Evolutionary conservation across 2,329 filamentous ascomycete genomes (phyloP).

Genomic region (Paramyrothecium roridum): DNA sequence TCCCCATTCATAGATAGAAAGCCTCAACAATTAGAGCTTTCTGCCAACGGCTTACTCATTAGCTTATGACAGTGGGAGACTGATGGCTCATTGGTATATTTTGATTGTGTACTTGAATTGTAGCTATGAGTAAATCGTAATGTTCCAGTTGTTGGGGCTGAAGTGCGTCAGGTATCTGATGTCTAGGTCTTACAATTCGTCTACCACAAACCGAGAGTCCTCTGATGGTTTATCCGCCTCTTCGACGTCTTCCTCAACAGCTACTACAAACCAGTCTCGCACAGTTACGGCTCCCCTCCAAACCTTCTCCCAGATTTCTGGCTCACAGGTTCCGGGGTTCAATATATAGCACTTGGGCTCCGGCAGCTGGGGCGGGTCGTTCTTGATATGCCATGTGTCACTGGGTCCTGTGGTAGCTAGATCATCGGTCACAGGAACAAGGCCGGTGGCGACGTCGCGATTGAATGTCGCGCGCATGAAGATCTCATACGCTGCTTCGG

Average conservation of each 20-base stretch:
- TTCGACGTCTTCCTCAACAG: conserved; percentile 6
- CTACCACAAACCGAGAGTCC: background rate
- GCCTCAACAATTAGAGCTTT: too few species aligned
- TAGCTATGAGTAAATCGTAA: too few species aligned
- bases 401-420: conserved; percentile 51
- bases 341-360: conserved; percentile 58
- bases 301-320: conserved; percentile 50
- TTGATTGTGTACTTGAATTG: too few species aligned
- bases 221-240: background rate
- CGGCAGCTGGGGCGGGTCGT: conserved; percentile 42
- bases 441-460: conserved; percentile 52
- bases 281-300: conserved; percentile 47
- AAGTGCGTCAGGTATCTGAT: too few species aligned
- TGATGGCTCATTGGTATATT: too few species aligned
- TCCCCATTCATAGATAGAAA: too few species aligned
- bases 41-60: too few species aligned
- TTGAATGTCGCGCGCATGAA: conserved; percentile 58
- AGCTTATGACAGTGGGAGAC: too few species aligned
- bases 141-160: too few species aligned
- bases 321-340: conserved; percentile 51
- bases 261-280: conserved; percentile 29
- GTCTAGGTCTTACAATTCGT: background rate
- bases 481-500: conserved; percentile 51
- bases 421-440: conserved; percentile 42
- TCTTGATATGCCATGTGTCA: conserved; percentile 57